phyloP scores from a whole-genome alignment of 306 rosid species.

The Bauhinia variegata region DNA sequence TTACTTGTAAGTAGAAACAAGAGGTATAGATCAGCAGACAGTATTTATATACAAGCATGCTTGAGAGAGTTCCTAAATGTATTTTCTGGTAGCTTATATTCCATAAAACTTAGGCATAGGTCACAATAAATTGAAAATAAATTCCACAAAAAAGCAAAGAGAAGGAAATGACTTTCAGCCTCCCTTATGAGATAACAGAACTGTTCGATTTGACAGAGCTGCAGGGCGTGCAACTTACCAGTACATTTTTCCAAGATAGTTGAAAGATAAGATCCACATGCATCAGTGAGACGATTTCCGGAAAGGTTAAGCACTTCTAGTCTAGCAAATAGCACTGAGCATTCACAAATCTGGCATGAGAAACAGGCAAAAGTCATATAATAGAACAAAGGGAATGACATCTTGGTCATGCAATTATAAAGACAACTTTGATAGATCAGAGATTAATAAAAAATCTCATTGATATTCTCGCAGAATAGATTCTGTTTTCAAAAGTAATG shows the following conservation, averaged over 20 bases:
- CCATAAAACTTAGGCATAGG: slow-evolving; percentile 12
- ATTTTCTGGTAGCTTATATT: background rate
- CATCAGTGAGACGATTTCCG: slow-evolving; percentile 92
- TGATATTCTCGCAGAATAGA: slow-evolving; percentile 11
- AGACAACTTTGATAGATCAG: slow-evolving; percentile 15
- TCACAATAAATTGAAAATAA: slow-evolving; percentile 17
- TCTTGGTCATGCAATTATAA: slow-evolving; percentile 2
- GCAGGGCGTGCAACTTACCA: slow-evolving; percentile 53
- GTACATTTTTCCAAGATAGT: slow-evolving; percentile 75
- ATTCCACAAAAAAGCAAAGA: slow-evolving; percentile 25
- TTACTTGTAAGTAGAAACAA: slow-evolving; percentile 31
- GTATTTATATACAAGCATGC: slow-evolving; percentile 32
- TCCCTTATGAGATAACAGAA: slow-evolving; percentile 22
- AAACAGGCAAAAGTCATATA: slow-evolving; percentile 11
- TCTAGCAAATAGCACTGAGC: slow-evolving; percentile 74
- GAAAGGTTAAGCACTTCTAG: slow-evolving; percentile 87
- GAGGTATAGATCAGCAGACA: slow-evolving; percentile 3
- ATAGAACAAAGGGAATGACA: slow-evolving; percentile 15
- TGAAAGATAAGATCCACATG: slow-evolving; percentile 83
- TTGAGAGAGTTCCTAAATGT: slow-evolving; percentile 13
- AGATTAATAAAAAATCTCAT: background rate
- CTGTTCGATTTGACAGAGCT: slow-evolving; percentile 24
- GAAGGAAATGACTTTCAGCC: slow-evolving; percentile 27
- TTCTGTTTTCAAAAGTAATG: slow-evolving; percentile 5
- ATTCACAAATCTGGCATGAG: slow-evolving; percentile 77